A percentile compares a stretch with the other conserved stretches of the same genome.
phyloP scores from a whole-genome alignment of 179 eudicot species.

The Vitellaria paradoxa region DNA sequence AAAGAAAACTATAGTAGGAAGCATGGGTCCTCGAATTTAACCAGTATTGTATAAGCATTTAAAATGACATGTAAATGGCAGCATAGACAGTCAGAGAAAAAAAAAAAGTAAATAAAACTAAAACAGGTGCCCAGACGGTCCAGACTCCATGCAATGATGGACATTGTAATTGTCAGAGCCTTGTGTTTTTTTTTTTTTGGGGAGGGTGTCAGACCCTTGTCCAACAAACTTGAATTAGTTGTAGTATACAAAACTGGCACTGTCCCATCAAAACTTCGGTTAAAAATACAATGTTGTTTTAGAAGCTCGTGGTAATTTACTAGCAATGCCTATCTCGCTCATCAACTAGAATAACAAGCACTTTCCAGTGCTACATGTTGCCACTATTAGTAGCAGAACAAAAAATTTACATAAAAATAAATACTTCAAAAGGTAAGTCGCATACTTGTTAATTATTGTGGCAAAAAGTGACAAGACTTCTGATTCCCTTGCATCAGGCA shows the following conservation, averaged over 20 bases:
- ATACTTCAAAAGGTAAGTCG: background rate
- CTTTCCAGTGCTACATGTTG: no score
- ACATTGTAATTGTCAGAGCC: background rate
- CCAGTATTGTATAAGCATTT: background rate
- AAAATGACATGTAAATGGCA: no score
- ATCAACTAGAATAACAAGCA: background rate
- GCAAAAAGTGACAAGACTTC: conserved; percentile 98
- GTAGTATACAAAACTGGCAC: no score
- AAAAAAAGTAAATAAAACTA: no score
- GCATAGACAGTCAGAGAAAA: background rate
- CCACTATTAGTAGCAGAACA: no score
- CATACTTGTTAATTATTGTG: conserved; percentile 95
- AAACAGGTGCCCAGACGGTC: background rate
- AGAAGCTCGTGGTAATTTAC: no score
- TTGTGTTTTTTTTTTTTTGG: background rate
- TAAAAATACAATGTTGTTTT: background rate
- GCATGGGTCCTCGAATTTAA: background rate
- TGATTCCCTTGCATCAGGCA: conserved; percentile 99
- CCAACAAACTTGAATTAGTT: background rate
- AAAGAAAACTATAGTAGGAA: background rate
- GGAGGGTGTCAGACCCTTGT: background rate
- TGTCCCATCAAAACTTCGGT: no score
- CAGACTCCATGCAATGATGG: background rate
- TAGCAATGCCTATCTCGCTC: background rate
- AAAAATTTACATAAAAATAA: no score